phyloP scores from a whole-genome alignment of 768 basidiomycete species.

The Astraeus odoratus region DNA sequence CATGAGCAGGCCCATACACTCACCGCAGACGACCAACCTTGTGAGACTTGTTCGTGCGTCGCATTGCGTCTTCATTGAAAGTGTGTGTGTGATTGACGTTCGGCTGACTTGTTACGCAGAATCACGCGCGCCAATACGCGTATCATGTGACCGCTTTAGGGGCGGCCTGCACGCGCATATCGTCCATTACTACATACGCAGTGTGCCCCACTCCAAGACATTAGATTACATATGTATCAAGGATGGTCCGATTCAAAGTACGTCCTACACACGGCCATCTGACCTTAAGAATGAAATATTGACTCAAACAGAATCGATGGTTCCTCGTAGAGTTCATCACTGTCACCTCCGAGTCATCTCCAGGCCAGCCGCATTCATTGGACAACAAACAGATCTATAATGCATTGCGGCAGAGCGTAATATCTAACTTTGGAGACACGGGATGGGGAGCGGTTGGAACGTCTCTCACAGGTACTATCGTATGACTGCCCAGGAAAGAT shows the following conservation, averaged over 20 bases:
- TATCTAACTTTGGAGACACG: slow-evolving; percentile 72
- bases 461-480: slow-evolving; percentile 58
- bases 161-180: slow-evolving; percentile 14
- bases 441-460: slow-evolving; percentile 80
- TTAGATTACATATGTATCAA: too few species aligned
- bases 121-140: too few species aligned
- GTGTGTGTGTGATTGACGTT: neutral
- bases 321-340: slow-evolving; percentile 78
- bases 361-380: slow-evolving; percentile 24
- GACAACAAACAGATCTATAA: slow-evolving; percentile 62
- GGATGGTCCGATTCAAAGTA: neutral
- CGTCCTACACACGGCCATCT: neutral
- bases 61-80: slow-evolving; percentile 22
- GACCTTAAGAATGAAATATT: neutral
- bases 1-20: neutral
- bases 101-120: too few species aligned
- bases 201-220: too few species aligned
- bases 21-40: slow-evolving; percentile 35
- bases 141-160: slow-evolving; percentile 21
- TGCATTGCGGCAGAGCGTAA: slow-evolving; percentile 62
- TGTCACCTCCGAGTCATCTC: slow-evolving; percentile 19
- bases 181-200: too few species aligned
- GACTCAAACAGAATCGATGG: slow-evolving; percentile 66
- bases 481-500: neutral
- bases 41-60: slow-evolving; percentile 59